phyloP scores from a whole-genome alignment of 2,329 filamentous ascomycete genomes.

The Fusarium penzigii region DNA sequence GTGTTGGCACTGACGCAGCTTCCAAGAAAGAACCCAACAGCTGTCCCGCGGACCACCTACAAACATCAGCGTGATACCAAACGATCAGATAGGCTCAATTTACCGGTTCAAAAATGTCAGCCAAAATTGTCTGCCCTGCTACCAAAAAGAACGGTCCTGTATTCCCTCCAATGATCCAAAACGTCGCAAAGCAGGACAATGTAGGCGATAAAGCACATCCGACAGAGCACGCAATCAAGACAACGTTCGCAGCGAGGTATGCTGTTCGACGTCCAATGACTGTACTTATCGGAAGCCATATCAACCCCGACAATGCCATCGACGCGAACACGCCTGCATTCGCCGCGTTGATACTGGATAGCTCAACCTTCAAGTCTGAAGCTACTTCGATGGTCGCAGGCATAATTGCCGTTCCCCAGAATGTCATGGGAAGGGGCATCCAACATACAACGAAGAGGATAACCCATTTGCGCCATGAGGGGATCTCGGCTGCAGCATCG shows the following conservation, averaged over 20 bases:
- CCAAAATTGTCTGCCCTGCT: slow-evolving; percentile 27
- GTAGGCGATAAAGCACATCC: slow-evolving; percentile 23
- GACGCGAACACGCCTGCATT: slow-evolving; percentile 29
- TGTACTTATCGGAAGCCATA: slow-evolving; percentile 28
- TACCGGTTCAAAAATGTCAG: slow-evolving; percentile 29
- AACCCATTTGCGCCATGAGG: slow-evolving; percentile 28
- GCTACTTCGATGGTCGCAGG: slow-evolving; percentile 24
- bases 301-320: slow-evolving; percentile 25
- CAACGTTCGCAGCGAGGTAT: slow-evolving; percentile 26
- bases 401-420: slow-evolving; percentile 31
- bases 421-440: slow-evolving; percentile 32
- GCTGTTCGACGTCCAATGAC: slow-evolving; percentile 24
- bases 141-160: slow-evolving; percentile 29
- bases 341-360: slow-evolving; percentile 21
- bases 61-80: not conserved
- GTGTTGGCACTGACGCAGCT: slow-evolving; percentile 28
- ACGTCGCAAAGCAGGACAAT: slow-evolving; percentile 18
- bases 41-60: slow-evolving; percentile 25
- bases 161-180: slow-evolving; percentile 28
- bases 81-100: not conserved
- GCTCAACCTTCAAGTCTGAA: slow-evolving; percentile 6
- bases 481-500: slow-evolving; percentile 21
- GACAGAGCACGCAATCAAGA: slow-evolving; percentile 24
- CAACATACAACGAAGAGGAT: slow-evolving; percentile 31
- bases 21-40: slow-evolving; percentile 28